Conservation (phyloP, 352 stramenopile genomes). For the Lagenidium giganteum region DNA sequence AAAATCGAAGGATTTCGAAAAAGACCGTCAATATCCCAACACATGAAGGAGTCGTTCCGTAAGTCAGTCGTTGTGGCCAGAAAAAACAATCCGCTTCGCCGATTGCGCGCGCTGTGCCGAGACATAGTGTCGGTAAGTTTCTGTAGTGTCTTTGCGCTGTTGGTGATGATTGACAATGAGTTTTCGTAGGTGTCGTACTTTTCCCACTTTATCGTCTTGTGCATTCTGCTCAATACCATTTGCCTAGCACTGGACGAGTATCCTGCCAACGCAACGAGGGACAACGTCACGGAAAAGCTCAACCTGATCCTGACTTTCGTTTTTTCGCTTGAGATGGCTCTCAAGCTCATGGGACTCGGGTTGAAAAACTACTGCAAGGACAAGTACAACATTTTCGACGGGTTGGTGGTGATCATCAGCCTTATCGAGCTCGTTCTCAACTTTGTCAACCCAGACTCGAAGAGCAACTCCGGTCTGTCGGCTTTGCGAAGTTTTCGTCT, state of each 20-base stretch:
- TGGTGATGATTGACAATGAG: too few relatives aligned
- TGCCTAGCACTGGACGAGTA: slow-evolving; percentile 54
- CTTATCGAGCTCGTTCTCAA: slow-evolving; percentile 38
- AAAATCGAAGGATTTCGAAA: neutral
- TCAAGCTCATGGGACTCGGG: slow-evolving; percentile 68
- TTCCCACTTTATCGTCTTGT: slow-evolving; percentile 26
- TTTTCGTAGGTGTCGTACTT: slow-evolving; percentile 18
- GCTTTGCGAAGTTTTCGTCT: slow-evolving; percentile 77
- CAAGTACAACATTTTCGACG: slow-evolving; percentile 56
- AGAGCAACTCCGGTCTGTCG: slow-evolving; percentile 45
- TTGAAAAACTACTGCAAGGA: slow-evolving; percentile 32
- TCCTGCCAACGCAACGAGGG: slow-evolving; percentile 12
- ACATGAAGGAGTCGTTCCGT: slow-evolving; percentile 9
- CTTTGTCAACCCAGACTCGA: slow-evolving; percentile 11
- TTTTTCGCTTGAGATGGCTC: slow-evolving; percentile 34
- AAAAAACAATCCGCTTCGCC: slow-evolving; percentile 6
- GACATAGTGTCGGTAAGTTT: slow-evolving; percentile 19
- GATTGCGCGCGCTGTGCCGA: slow-evolving; percentile 15
- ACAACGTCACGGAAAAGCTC: slow-evolving; percentile 19
- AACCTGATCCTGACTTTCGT: slow-evolving; percentile 38
- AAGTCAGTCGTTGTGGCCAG: slow-evolving; percentile 17
- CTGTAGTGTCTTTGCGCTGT: too few relatives aligned
- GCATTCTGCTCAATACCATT: slow-evolving; percentile 63
- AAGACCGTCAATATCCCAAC: slow-evolving; percentile 5
- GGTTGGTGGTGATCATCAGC: slow-evolving; percentile 44